Evolutionary conservation across 2,329 filamentous ascomycete species (phyloP).

Genomic region (Chaetomiaceae sp.): DNA sequence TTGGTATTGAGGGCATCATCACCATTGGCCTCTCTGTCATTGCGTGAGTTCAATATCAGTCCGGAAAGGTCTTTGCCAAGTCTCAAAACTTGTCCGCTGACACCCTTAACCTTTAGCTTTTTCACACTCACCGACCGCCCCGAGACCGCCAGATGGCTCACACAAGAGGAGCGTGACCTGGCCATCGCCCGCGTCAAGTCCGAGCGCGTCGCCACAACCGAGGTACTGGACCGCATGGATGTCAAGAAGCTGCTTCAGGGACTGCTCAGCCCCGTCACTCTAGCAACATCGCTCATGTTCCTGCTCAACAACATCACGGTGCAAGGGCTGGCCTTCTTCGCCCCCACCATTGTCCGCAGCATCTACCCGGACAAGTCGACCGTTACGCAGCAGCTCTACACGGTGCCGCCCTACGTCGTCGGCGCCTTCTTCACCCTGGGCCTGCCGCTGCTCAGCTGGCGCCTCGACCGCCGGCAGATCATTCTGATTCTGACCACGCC

Average conservation of each 20-base stretch:
- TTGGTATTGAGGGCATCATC: constrained; percentile 64
- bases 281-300: constrained; percentile 50
- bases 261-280: constrained; percentile 54
- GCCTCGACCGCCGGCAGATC: constrained; percentile 51
- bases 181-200: constrained; percentile 55
- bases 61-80: too few species aligned
- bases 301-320: constrained; percentile 65
- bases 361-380: constrained; percentile 57
- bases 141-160: constrained; percentile 59
- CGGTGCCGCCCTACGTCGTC: constrained; percentile 63
- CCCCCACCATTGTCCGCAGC: constrained; percentile 62
- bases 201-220: constrained; percentile 51
- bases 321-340: constrained; percentile 65
- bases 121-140: constrained; percentile 61
- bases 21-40: constrained; percentile 43
- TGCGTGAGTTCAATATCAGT: too few species aligned
- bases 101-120: too few species aligned
- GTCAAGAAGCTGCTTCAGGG: constrained; percentile 51
- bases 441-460: constrained; percentile 53
- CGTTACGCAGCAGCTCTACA: constrained; percentile 60
- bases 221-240: constrained; percentile 48
- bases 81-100: too few species aligned
- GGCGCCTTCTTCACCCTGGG: constrained; percentile 57
- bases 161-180: constrained; percentile 55
- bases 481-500: constrained; percentile 55